Evolutionary conservation across 441 rosid genomes (phyloP).

Genomic region (Erodium texanum): DNA sequence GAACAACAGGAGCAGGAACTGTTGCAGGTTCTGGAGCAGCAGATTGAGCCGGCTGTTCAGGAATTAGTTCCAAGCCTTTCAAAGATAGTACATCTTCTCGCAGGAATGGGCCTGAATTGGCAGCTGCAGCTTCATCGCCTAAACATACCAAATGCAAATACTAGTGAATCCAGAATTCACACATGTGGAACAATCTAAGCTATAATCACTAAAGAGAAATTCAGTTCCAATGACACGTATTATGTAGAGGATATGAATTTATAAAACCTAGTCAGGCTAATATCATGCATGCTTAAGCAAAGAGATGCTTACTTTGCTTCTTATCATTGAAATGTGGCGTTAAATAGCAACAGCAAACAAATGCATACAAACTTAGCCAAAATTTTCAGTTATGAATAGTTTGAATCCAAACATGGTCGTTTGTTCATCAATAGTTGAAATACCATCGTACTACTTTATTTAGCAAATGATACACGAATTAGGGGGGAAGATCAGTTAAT

Average conservation of each 20-base stretch:
- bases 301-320: too few relatives aligned
- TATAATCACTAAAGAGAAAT: neutral
- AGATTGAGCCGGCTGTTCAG: constrained; percentile 36
- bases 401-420: too few relatives aligned
- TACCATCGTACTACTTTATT: too few relatives aligned
- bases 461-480: too few relatives aligned
- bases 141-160: constrained; percentile 16
- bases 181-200: neutral
- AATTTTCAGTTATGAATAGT: too few relatives aligned
- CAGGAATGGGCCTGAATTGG: constrained; percentile 47
- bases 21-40: constrained; percentile 36
- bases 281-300: too few relatives aligned
- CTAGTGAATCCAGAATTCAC: neutral
- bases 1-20: constrained; percentile 33
- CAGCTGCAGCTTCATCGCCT: constrained; percentile 36
- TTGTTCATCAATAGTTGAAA: too few relatives aligned
- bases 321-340: too few relatives aligned
- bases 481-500: too few relatives aligned
- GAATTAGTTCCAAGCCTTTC: constrained; percentile 50
- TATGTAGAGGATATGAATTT: neutral
- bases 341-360: too few relatives aligned
- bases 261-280: too few relatives aligned
- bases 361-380: too few relatives aligned
- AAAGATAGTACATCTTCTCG: constrained; percentile 59
- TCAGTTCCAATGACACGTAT: neutral